Conservation (phyloP, 805 yeast genomes). For the Ogataea paraovalis region DNA sequence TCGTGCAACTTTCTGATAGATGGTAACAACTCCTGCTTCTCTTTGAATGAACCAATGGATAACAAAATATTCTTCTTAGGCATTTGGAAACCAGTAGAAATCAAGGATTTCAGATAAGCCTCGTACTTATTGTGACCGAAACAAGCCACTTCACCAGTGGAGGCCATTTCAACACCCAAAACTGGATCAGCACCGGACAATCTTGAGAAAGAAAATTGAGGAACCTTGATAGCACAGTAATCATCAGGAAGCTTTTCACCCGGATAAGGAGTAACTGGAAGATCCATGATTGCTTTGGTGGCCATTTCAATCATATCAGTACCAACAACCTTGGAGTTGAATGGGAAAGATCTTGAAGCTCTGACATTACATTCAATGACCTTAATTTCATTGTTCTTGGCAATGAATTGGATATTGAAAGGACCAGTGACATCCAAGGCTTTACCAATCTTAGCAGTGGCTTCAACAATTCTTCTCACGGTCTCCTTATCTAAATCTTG, state of each 20-base stretch:
- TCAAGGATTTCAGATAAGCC: slow-evolving; percentile 90
- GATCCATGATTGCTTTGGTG: slow-evolving; percentile 88
- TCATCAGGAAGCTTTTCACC: slow-evolving; percentile 84
- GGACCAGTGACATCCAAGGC: slow-evolving; percentile 98
- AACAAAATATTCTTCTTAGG: slow-evolving; percentile 93
- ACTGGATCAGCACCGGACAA: slow-evolving; percentile 98
- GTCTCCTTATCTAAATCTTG: slow-evolving; percentile 64
- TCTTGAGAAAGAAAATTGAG: slow-evolving; percentile 96
- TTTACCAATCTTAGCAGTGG: slow-evolving; percentile 87
- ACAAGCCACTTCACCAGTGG: slow-evolving; percentile 98
- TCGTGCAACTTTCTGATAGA: slow-evolving; percentile 74
- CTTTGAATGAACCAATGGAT: slow-evolving; percentile 95
- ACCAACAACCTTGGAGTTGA: slow-evolving; percentile 95
- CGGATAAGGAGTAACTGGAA: slow-evolving; percentile 88
- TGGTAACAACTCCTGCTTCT: slow-evolving; percentile 90
- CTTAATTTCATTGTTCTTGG: slow-evolving; percentile 92
- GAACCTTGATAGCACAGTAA: slow-evolving; percentile 94
- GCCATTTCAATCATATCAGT: slow-evolving; percentile 97
- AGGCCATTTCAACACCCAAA: slow-evolving; percentile 98
- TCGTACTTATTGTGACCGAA: slow-evolving; percentile 96
- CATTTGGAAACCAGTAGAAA: slow-evolving; percentile 91
- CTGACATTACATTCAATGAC: slow-evolving; percentile 98
- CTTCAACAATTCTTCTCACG: slow-evolving; percentile 72
- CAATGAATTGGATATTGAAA: slow-evolving; percentile 97
- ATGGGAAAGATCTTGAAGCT: slow-evolving; percentile 99